phyloP scores from a whole-genome alignment of 2,329 filamentous ascomycete genomes.

The Botrytis tulipae region DNA sequence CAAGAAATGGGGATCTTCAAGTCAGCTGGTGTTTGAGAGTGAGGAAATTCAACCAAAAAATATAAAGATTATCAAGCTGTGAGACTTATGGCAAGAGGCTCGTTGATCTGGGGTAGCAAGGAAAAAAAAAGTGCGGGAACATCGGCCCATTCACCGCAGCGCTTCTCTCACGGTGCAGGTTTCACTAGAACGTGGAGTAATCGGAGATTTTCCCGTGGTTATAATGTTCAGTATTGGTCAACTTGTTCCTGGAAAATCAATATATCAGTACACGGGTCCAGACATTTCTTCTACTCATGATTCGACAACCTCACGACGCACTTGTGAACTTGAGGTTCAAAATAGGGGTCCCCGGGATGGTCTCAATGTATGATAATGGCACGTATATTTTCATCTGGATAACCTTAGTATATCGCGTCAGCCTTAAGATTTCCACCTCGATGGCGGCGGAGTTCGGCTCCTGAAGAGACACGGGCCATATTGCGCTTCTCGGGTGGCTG shows the following conservation, averaged over 20 bases:
- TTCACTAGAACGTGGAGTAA: conserved; percentile 16
- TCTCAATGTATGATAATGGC: background rate
- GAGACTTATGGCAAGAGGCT: conserved; percentile 8
- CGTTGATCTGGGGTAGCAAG: conserved; percentile 21
- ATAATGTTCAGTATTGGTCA: background rate
- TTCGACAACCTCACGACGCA: conserved; percentile 12
- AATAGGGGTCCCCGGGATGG: background rate
- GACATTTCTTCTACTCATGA: background rate
- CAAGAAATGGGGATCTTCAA: conserved; percentile 13
- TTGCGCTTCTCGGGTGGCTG: conserved; percentile 22
- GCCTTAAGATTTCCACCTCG: background rate
- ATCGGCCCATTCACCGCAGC: conserved; percentile 20
- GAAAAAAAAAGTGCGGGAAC: conserved; percentile 14
- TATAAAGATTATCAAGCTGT: background rate
- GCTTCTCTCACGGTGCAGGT: conserved; percentile 16
- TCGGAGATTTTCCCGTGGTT: background rate
- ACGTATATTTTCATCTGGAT: background rate
- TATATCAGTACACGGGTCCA: conserved; percentile 8
- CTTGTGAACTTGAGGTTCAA: background rate
- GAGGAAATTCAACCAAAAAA: conserved; percentile 5
- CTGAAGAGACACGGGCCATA: conserved; percentile 16
- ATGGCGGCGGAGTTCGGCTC: conserved; percentile 13
- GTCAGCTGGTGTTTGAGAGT: conserved; percentile 18
- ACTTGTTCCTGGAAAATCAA: background rate
- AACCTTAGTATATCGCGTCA: conserved; percentile 6